Evolutionary conservation across 805 yeast species (phyloP).

Genomic region (Cyberlindnera misumaiensis): DNA sequence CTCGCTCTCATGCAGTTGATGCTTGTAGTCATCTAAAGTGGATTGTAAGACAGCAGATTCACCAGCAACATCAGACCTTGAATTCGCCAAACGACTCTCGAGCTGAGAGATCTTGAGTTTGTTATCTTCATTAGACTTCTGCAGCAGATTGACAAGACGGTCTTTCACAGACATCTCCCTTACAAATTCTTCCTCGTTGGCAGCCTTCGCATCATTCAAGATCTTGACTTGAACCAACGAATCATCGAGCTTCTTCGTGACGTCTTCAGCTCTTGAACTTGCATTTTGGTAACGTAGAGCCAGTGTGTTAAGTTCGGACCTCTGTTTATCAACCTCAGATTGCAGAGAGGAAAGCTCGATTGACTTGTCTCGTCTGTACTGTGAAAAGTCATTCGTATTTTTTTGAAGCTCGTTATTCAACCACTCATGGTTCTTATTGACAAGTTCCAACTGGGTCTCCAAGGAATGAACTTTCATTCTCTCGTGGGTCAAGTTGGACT

Average conservation of each 20-base stretch:
- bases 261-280: conserved; percentile 29
- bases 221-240: conserved; percentile 39
- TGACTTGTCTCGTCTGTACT: conserved; percentile 22
- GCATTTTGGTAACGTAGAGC: conserved; percentile 26
- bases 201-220: conserved; percentile 36
- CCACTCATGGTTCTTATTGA: conserved; percentile 34
- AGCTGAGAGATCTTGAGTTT: conserved; percentile 45
- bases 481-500: conserved; percentile 23
- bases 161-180: conserved; percentile 58
- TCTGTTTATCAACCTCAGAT: conserved; percentile 23
- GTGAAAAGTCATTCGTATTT: conserved; percentile 25
- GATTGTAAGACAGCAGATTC: conserved; percentile 57
- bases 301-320: conserved; percentile 26
- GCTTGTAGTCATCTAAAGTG: conserved; percentile 49
- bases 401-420: conserved; percentile 33
- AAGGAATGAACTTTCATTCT: conserved; percentile 31
- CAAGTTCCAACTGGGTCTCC: conserved; percentile 35
- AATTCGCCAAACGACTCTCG: conserved; percentile 31
- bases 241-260: conserved; percentile 34
- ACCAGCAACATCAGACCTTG: conserved; percentile 25
- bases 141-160: conserved; percentile 50
- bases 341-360: conserved; percentile 22
- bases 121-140: conserved; percentile 46
- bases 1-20: conserved; percentile 41
- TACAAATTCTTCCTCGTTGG: conserved; percentile 42